phyloP scores from a whole-genome alignment of 2,329 filamentous ascomycete species.

The Cadophora sp. region DNA sequence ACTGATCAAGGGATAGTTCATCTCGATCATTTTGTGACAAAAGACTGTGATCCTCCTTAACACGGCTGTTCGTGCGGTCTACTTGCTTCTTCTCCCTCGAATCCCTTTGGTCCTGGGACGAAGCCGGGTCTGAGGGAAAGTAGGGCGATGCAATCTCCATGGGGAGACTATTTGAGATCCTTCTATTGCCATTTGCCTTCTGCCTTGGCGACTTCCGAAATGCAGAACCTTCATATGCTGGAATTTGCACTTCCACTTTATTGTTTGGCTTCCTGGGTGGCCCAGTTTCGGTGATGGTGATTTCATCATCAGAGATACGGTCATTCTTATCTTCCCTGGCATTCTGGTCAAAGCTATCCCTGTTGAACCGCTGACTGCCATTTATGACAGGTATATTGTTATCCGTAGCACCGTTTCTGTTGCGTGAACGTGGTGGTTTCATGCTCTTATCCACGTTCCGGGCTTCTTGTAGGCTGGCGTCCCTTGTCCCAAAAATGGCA shows the following conservation, averaged over 20 bases:
- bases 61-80: not conserved
- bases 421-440: not conserved
- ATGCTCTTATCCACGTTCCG: conserved; percentile 12
- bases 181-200: not conserved
- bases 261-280: not conserved
- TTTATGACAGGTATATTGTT: not conserved
- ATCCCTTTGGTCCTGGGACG: not conserved
- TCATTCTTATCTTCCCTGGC: conserved; percentile 18
- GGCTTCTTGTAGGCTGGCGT: not conserved
- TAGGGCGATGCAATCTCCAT: not conserved
- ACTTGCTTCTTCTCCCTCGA: not conserved
- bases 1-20: not conserved
- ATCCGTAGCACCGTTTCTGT: not conserved
- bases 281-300: not conserved
- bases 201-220: not conserved
- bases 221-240: not conserved
- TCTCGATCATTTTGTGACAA: conserved; percentile 7
- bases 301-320: conserved; percentile 23
- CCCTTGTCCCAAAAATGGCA: not conserved
- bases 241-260: not conserved
- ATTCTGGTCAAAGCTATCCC: not conserved
- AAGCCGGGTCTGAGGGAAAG: not conserved
- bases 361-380: not conserved
- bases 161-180: not conserved
- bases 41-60: not conserved